Conservation (phyloP, 1,284 basidiomycete genomes). For the Tilletiopsis washingtonensis region DNA sequence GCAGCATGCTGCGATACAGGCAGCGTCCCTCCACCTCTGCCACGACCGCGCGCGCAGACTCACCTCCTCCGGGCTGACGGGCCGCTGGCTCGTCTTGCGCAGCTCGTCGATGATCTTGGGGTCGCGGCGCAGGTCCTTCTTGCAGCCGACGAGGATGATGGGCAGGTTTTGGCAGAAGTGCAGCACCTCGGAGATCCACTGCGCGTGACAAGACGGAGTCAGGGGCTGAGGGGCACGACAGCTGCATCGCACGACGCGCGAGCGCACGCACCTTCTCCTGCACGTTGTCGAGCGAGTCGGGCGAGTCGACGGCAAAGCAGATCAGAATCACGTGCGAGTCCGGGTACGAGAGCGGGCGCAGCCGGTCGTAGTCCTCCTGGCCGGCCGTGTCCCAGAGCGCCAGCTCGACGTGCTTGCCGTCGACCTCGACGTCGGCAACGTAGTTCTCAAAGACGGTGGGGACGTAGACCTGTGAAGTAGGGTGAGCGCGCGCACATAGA, state of each 20-base stretch:
- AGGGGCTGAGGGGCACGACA: background rate
- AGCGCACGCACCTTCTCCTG: conserved; percentile 69
- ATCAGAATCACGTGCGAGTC: conserved; percentile 89
- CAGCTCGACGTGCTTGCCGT: conserved; percentile 82
- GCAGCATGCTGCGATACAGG: no score
- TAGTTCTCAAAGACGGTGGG: conserved; percentile 88
- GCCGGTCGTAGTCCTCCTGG: conserved; percentile 63
- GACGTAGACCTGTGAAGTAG: conserved; percentile 74
- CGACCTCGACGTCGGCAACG: conserved; percentile 80
- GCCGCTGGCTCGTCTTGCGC: conserved; percentile 46
- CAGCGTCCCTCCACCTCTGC: no score
- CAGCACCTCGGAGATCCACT: conserved; percentile 91
- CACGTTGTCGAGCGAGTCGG: conserved; percentile 86
- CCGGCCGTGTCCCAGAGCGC: conserved; percentile 94
- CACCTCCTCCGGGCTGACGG: conserved; percentile 43
- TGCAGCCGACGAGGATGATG: conserved; percentile 84
- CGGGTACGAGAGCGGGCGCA: conserved; percentile 64
- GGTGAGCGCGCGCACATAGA: no score
- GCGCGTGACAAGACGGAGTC: background rate
- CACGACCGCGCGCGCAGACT: no score
- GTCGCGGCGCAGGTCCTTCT: conserved; percentile 54
- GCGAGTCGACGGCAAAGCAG: conserved; percentile 85
- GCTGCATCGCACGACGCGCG: background rate
- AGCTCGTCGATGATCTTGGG: conserved; percentile 48
- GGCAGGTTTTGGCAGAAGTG: conserved; percentile 83